phyloP scores from a whole-genome alignment of 2,329 filamentous ascomycete genomes.

The Periconia sp. region DNA sequence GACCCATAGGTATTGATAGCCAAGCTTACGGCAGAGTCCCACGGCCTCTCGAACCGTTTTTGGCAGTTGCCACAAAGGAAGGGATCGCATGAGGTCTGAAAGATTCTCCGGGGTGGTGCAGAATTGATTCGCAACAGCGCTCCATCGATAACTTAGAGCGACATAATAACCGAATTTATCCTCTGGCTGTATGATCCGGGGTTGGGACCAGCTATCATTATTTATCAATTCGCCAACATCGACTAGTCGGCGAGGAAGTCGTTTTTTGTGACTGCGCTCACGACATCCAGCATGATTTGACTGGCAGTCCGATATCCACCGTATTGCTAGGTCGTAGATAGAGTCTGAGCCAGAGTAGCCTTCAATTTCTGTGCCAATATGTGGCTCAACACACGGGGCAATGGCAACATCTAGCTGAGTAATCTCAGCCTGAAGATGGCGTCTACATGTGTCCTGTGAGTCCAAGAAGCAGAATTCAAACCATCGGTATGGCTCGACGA shows the following conservation, averaged over 20 bases:
- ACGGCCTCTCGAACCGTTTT: background rate
- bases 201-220: no score
- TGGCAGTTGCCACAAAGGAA: no score
- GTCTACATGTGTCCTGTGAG: no score
- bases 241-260: background rate
- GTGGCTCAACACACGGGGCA: no score
- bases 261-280: background rate
- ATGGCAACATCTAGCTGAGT: no score
- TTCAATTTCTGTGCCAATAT: no score
- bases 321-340: background rate
- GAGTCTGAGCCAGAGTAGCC: no score
- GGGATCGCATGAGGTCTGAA: no score
- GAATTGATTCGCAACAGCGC: background rate
- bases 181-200: background rate
- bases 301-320: background rate
- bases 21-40: background rate
- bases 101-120: background rate
- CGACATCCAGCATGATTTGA: background rate
- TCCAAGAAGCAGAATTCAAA: no score
- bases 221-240: background rate
- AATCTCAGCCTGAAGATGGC: no score
- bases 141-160: slow-evolving; percentile 2
- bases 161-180: background rate
- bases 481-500: no score
- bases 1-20: slow-evolving; percentile 1